Percentiles rank a stretch among this genome's conserved stretches.
phyloP scores from a whole-genome alignment of 177 flowering plant genomes.

The Vitis hybrid region DNA sequence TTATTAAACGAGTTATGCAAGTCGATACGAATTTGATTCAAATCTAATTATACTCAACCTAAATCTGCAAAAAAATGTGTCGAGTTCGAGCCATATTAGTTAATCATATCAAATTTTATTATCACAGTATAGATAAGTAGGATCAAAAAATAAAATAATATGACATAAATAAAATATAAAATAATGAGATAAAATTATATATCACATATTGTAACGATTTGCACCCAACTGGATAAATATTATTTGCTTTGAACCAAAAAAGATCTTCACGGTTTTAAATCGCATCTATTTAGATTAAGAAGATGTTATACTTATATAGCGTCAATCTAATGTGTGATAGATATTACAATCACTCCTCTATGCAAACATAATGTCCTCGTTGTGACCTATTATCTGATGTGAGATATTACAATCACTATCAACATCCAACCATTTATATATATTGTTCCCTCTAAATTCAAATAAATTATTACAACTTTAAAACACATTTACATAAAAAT shows the following conservation, averaged over 20 bases:
- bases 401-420: accelerated
- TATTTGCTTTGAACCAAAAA: accelerated
- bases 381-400: accelerated
- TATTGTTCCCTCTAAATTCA: accelerated
- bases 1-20: no score
- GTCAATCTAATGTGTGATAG: accelerated
- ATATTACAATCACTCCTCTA: accelerated
- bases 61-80: no score
- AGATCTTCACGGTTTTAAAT: accelerated
- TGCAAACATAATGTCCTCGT: accelerated
- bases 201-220: no score
- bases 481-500: accelerated
- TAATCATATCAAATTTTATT: no score
- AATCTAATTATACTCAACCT: accelerated
- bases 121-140: no score
- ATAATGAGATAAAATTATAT: no score
- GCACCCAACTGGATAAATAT: accelerated
- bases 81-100: no score
- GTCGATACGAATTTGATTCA: accelerated
- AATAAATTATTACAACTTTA: no score
- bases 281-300: accelerated
- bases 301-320: no score
- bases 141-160: no score
- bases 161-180: no score
- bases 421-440: accelerated